Evolutionary conservation across 202 grass and related monocot genomes (phyloP).

Genomic region (Bolboschoenoplectus hybrid): DNA sequence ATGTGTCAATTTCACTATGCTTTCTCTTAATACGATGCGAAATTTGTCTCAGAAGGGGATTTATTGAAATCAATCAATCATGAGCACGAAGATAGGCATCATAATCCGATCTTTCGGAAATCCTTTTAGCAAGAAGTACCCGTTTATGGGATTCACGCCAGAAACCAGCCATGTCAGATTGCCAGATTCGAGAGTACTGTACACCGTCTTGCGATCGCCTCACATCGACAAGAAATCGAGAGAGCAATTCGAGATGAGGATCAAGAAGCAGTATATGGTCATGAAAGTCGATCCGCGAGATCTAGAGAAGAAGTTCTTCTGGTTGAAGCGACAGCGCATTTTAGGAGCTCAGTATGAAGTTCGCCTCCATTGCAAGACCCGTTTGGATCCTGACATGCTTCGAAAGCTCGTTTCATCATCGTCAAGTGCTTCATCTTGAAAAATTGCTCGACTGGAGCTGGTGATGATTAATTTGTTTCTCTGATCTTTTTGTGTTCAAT

Average conservation of each 20-base stretch:
- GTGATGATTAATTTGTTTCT: not conserved
- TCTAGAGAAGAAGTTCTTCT: slow-evolving; percentile 56
- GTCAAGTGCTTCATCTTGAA: not conserved
- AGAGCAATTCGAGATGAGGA: slow-evolving; percentile 39
- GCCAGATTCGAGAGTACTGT: slow-evolving; percentile 4
- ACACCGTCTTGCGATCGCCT: slow-evolving; percentile 54
- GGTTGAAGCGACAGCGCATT: slow-evolving; percentile 52
- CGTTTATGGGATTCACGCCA: slow-evolving; percentile 13
- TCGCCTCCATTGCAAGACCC: slow-evolving; percentile 53
- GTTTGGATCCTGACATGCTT: slow-evolving; percentile 41
- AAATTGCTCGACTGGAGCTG: not conserved
- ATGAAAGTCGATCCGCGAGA: slow-evolving; percentile 40
- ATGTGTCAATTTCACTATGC: not conserved
- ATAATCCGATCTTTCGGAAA: slow-evolving; percentile 32
- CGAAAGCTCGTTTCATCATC: slow-evolving; percentile 12
- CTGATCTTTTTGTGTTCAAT: slow-evolving; percentile 7
- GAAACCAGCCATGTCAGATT: slow-evolving; percentile 9
- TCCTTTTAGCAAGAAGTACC: slow-evolving; percentile 19
- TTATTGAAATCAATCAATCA: not conserved
- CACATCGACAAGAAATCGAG: slow-evolving; percentile 30
- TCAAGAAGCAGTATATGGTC: slow-evolving; percentile 57
- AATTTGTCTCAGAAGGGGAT: not conserved
- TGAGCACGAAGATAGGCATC: slow-evolving; percentile 32
- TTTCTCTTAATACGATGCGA: not conserved
- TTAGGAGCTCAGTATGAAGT: slow-evolving; percentile 60